These are phyloP conservation scores for Pleurotus giganteus DNA, from an alignment of 768 basidiomycete genomes.

Conservation along the genomic window DNA sequence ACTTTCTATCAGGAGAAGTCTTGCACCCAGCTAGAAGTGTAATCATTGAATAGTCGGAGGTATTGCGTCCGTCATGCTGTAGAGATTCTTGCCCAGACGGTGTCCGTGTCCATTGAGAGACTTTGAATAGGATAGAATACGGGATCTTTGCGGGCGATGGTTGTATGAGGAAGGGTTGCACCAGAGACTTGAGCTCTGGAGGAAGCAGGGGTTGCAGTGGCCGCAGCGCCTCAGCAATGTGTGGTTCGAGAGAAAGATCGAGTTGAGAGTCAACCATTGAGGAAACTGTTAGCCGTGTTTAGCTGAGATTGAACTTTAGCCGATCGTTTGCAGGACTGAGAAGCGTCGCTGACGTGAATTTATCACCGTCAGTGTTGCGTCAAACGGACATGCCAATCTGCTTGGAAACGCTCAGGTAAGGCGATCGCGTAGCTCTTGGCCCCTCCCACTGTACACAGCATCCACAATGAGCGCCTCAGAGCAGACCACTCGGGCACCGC, in stretches of 20 bases:
- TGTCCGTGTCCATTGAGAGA: slow-evolving; percentile 72
- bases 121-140: slow-evolving; percentile 52
- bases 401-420: neutral
- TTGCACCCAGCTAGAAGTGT: slow-evolving; percentile 73
- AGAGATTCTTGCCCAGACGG: slow-evolving; percentile 39
- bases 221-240: slow-evolving; percentile 50
- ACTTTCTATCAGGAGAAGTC: slow-evolving; percentile 75
- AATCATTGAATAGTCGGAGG: slow-evolving; percentile 64
- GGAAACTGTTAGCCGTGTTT: neutral
- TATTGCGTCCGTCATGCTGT: slow-evolving; percentile 40
- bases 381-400: neutral
- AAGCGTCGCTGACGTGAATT: neutral
- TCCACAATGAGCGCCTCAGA: slow-evolving; percentile 2
- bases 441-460: neutral
- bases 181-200: slow-evolving; percentile 34
- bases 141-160: slow-evolving; percentile 50
- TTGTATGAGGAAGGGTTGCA: slow-evolving; percentile 37
- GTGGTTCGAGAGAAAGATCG: slow-evolving; percentile 67
- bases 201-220: slow-evolving; percentile 49
- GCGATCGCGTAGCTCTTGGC: neutral
- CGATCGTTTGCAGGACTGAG: too few relatives aligned
- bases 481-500: neutral
- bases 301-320: too few relatives aligned
- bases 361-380: too few relatives aligned
- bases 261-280: slow-evolving; percentile 27